A percentile compares a stretch with the other conserved stretches of the same genome.
phyloP scores from a whole-genome alignment of 768 basidiomycete genomes.

The Cyclocybe cylindracea region DNA sequence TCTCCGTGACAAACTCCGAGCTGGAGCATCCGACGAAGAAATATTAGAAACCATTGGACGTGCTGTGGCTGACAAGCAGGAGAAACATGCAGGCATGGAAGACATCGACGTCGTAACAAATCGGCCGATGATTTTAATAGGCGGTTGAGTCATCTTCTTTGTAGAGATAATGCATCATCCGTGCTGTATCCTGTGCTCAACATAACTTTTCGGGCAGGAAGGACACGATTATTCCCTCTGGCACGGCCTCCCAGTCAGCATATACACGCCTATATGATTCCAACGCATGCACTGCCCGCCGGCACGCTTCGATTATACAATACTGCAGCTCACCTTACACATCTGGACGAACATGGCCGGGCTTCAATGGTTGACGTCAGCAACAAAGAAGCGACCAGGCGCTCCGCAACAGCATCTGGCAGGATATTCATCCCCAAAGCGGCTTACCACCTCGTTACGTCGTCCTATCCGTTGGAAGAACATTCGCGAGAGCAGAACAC shows the following conservation, averaged over 20 bases:
- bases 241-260: neutral
- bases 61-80: slow-evolving; percentile 73
- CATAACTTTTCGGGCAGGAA: slow-evolving; percentile 11
- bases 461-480: slow-evolving; percentile 32
- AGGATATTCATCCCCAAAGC: slow-evolving; percentile 64
- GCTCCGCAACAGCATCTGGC: slow-evolving; percentile 76
- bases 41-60: slow-evolving; percentile 59
- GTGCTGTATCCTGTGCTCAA: slow-evolving; percentile 15
- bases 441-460: slow-evolving; percentile 66
- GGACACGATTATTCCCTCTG: neutral
- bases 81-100: slow-evolving; percentile 85
- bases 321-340: slow-evolving; percentile 50
- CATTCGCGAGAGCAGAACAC: slow-evolving; percentile 4
- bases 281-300: slow-evolving; percentile 1
- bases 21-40: slow-evolving; percentile 62
- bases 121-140: slow-evolving; percentile 90
- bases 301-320: slow-evolving; percentile 20
- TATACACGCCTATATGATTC: neutral
- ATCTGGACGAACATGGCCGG: slow-evolving; percentile 69
- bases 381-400: slow-evolving; percentile 58
- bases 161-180: slow-evolving; percentile 23
- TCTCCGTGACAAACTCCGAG: slow-evolving; percentile 72
- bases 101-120: slow-evolving; percentile 75
- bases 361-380: slow-evolving; percentile 86
- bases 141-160: slow-evolving; percentile 72